Percentiles rank a stretch among this genome's conserved stretches.
These are phyloP conservation scores for Trichoderma oligosporum DNA, from an alignment of 2,329 filamentous ascomycete species.

Conservation along the genomic window DNA sequence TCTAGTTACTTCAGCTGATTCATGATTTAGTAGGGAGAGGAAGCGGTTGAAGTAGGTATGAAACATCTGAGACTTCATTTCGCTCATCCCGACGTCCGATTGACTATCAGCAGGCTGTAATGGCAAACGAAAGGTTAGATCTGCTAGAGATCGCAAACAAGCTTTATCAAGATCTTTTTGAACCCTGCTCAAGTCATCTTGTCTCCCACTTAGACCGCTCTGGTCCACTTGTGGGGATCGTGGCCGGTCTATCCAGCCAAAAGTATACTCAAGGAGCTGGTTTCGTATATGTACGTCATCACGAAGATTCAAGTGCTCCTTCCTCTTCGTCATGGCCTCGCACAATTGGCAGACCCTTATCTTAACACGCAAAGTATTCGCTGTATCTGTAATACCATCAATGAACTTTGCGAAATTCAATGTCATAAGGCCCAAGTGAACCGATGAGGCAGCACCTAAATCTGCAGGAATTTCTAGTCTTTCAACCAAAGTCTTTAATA, in stretches of 20 bases:
- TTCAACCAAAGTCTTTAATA: conserved; percentile 61
- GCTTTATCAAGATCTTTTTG: conserved; percentile 65
- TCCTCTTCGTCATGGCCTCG: conserved; percentile 61
- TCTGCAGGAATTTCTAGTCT: conserved; percentile 61
- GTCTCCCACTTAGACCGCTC: conserved; percentile 40
- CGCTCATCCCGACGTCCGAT: conserved; percentile 62
- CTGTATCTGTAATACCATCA: conserved; percentile 53
- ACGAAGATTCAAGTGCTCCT: conserved; percentile 64
- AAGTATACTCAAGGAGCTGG: conserved; percentile 64
- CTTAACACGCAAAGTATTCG: conserved; percentile 58
- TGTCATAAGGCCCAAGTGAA: conserved; percentile 61
- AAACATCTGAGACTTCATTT: conserved; percentile 68
- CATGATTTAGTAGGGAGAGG: conserved; percentile 60
- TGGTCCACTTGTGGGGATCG: conserved; percentile 48
- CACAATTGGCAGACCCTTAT: conserved; percentile 66
- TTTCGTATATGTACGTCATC: conserved; percentile 67
- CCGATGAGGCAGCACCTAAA: conserved; percentile 56
- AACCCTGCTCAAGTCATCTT: conserved; percentile 55
- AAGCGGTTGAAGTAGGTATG: conserved; percentile 69
- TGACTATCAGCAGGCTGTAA: conserved; percentile 63
- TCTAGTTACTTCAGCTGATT: conserved; percentile 42
- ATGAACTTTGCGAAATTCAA: conserved; percentile 66
- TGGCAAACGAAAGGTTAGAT: conserved; percentile 62
- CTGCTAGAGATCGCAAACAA: conserved; percentile 61
- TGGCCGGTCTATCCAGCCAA: conserved; percentile 64